Conservation (phyloP, 1,284 basidiomycete species). For the Pisolithus thermaeus region DNA sequence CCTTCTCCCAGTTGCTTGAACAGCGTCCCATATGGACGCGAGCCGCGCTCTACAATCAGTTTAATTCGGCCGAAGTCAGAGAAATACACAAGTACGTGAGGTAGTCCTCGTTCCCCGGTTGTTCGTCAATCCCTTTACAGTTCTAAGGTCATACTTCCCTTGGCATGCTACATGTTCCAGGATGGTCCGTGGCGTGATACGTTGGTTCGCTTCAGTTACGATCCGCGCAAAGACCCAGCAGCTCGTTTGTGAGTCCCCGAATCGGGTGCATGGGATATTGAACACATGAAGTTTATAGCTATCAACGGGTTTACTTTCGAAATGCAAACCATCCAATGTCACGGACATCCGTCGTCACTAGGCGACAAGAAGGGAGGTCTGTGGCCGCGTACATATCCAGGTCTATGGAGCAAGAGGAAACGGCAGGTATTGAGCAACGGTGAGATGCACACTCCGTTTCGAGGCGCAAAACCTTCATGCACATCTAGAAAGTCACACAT, state of each 20-base stretch:
- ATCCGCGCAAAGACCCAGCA: conserved; percentile 69
- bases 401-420: conserved; percentile 36
- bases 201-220: conserved; percentile 83
- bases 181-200: conserved; percentile 95
- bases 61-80: conserved; percentile 61
- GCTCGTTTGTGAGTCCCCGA: conserved; percentile 62
- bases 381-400: conserved; percentile 30
- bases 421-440: conserved; percentile 37
- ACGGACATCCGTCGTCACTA: conserved; percentile 61
- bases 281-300: conserved; percentile 40
- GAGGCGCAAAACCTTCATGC: neutral
- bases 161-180: conserved; percentile 82
- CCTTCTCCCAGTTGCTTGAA: conserved; percentile 46
- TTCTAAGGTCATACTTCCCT: conserved; percentile 64
- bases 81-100: conserved; percentile 63
- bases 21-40: conserved; percentile 88
- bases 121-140: conserved; percentile 32
- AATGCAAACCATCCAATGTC: conserved; percentile 75
- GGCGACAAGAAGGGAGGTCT: conserved; percentile 53
- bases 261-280: neutral
- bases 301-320: conserved; percentile 80
- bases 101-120: neutral
- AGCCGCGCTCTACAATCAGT: conserved; percentile 77
- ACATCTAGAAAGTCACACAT: conserved; percentile 61
- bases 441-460: conserved; percentile 15